These are phyloP conservation scores for Lactarius indigo DNA, from an alignment of 768 basidiomycete species.

Conservation along the genomic window DNA sequence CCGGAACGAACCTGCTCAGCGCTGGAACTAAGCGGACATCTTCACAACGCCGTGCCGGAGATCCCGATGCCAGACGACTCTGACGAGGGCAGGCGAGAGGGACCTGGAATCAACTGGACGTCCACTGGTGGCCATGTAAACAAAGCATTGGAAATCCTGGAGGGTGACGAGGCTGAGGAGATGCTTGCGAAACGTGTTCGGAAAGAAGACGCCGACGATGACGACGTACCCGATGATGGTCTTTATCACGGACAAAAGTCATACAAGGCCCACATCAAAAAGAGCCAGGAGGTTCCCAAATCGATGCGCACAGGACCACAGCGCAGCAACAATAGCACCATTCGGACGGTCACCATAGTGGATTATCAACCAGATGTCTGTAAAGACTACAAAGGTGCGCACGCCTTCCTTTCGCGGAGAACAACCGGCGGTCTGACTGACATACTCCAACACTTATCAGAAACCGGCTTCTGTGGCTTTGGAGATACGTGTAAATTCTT, in stretches of 20 bases:
- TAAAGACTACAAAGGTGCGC: constrained; percentile 97
- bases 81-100: constrained; percentile 44
- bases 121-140: constrained; percentile 71
- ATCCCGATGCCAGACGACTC: constrained; percentile 53
- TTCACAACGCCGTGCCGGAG: constrained; percentile 46
- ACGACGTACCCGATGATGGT: constrained; percentile 73
- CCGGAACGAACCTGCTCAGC: constrained; percentile 64
- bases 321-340: constrained; percentile 65
- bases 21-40: constrained; percentile 69
- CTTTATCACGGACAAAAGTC: constrained; percentile 82
- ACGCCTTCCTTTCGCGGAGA: constrained; percentile 4
- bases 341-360: constrained; percentile 89
- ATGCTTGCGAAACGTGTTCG: constrained; percentile 65
- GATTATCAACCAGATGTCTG: constrained; percentile 99
- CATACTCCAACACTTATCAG: constrained; percentile 38
- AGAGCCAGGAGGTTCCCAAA: constrained; percentile 80
- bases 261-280: constrained; percentile 78
- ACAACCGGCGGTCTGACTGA: constrained; percentile 6
- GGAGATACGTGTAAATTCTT: constrained; percentile 99
- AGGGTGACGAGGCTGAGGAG: constrained; percentile 79
- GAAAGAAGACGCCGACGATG: constrained; percentile 55
- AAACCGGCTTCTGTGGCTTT: constrained; percentile 98
- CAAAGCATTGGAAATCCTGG: constrained; percentile 69
- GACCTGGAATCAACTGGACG: constrained; percentile 75
- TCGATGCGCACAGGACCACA: constrained; percentile 84